phyloP scores from a whole-genome alignment of 148 eudicot species.

The Rhododendron henanense region DNA sequence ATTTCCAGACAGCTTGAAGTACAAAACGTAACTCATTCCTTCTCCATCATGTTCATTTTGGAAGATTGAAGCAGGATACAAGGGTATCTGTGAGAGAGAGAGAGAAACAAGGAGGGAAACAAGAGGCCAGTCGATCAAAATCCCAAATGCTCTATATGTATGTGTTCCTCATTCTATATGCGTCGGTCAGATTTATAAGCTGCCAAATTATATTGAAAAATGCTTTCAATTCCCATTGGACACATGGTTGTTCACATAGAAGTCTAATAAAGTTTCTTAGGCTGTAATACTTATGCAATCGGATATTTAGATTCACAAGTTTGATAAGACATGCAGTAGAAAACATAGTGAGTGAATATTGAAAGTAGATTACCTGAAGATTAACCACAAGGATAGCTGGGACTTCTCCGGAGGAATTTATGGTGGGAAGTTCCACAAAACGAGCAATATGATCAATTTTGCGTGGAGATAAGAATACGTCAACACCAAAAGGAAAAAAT shows the following conservation, averaged over 20 bases:
- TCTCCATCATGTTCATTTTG: slow-evolving; percentile 81
- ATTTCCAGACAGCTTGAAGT: slow-evolving; percentile 75
- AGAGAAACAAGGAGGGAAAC: background rate
- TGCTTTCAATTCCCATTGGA: background rate
- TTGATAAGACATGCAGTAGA: background rate
- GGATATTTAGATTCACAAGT: background rate
- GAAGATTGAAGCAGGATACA: slow-evolving; percentile 77
- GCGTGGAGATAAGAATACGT: slow-evolving; percentile 73
- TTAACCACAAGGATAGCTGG: slow-evolving; percentile 87
- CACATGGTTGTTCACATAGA: background rate
- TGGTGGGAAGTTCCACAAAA: slow-evolving; percentile 72
- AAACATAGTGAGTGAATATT: background rate
- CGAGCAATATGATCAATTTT: slow-evolving; percentile 90
- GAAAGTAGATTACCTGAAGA: slow-evolving; percentile 53
- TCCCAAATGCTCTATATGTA: background rate
- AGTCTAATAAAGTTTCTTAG: background rate
- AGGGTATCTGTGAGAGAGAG: slow-evolving; percentile 52
- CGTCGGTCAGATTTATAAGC: background rate
- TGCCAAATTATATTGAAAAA: background rate
- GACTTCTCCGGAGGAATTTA: slow-evolving; percentile 48
- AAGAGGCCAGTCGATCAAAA: background rate
- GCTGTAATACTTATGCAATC: background rate
- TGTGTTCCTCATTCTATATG: background rate
- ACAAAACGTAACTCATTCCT: slow-evolving; percentile 77
- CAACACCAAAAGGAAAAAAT: slow-evolving; percentile 81